Evolutionary conservation across 2,329 filamentous ascomycete species (phyloP).

Genomic region (Sphaerulina populicola): DNA sequence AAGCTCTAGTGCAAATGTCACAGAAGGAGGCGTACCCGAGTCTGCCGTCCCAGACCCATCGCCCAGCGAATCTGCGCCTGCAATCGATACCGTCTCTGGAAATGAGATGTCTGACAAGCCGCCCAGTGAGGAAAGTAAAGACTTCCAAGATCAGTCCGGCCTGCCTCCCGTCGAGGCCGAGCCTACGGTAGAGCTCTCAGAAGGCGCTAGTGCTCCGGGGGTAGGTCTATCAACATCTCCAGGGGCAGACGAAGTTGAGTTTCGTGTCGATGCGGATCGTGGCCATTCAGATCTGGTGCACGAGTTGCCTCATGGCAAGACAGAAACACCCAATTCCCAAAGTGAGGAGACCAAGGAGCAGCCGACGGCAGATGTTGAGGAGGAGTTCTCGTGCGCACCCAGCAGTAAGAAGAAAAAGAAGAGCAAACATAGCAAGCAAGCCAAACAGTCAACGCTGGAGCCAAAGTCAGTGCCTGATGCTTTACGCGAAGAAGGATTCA

Average conservation of each 20-base stretch:
- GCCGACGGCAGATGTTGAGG: conserved; percentile 5
- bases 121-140: not conserved
- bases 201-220: not conserved
- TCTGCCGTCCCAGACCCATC: no score
- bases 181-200: not conserved
- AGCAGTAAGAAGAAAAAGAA: conserved; percentile 20
- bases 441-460: not conserved
- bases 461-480: not conserved
- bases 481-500: not conserved
- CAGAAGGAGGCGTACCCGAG: not conserved
- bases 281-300: not conserved
- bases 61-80: no score
- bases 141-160: not conserved
- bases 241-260: no score
- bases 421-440: conserved; percentile 22
- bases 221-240: no score
- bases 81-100: no score
- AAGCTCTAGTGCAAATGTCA: not conserved
- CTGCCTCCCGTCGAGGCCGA: not conserved
- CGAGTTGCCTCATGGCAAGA: not conserved
- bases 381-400: conserved; percentile 8
- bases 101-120: no score
- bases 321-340: not conserved
- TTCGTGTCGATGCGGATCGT: not conserved
- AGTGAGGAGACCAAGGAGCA: not conserved